Percentiles rank a stretch among this genome's conserved stretches.
Conservation (phyloP, 1,284 basidiomycete genomes). For the Ustilago shanxiensis region DNA sequence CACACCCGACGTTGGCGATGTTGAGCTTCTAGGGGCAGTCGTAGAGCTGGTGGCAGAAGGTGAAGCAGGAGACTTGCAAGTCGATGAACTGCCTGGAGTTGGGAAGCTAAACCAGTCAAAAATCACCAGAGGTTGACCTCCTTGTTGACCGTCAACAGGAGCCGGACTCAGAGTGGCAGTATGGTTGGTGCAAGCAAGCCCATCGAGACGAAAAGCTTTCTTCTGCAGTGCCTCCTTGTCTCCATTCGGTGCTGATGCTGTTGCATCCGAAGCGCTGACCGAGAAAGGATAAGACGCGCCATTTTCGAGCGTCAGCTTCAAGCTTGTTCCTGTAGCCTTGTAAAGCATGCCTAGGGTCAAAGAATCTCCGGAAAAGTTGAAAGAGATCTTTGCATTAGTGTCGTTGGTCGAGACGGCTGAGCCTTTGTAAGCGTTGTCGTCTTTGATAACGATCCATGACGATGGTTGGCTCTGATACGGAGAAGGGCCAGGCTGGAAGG, state of each 20-base stretch:
- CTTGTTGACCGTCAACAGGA: background rate
- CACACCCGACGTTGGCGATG: background rate
- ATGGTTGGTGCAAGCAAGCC: slow-evolving; percentile 26
- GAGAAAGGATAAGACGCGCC: slow-evolving; percentile 10
- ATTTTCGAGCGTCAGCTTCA: slow-evolving; percentile 22
- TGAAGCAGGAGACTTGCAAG: slow-evolving; percentile 4
- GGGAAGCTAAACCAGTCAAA: slow-evolving; percentile 37
- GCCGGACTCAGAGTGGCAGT: slow-evolving; percentile 11
- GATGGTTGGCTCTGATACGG: slow-evolving; percentile 10
- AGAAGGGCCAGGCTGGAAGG: slow-evolving; percentile 19
- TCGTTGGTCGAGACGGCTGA: slow-evolving; percentile 17
- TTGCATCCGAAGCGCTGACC: slow-evolving; percentile 15
- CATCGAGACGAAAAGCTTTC: slow-evolving; percentile 16
- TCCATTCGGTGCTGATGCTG: slow-evolving; percentile 8
- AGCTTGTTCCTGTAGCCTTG: slow-evolving; percentile 12
- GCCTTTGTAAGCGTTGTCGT: slow-evolving; percentile 11
- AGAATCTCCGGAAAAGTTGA: slow-evolving; percentile 29
- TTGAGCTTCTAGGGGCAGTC: background rate
- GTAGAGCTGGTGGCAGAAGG: background rate
- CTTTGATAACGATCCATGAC: slow-evolving; percentile 9
- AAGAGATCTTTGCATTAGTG: slow-evolving; percentile 7
- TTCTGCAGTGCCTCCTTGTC: slow-evolving; percentile 23
- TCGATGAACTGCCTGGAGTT: background rate
- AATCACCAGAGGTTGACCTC: background rate
- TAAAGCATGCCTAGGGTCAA: slow-evolving; percentile 27